Base-by-base conservation (phyloP, 2,329 filamentous ascomycete genomes). In the Trichothecium roseum region DNA sequence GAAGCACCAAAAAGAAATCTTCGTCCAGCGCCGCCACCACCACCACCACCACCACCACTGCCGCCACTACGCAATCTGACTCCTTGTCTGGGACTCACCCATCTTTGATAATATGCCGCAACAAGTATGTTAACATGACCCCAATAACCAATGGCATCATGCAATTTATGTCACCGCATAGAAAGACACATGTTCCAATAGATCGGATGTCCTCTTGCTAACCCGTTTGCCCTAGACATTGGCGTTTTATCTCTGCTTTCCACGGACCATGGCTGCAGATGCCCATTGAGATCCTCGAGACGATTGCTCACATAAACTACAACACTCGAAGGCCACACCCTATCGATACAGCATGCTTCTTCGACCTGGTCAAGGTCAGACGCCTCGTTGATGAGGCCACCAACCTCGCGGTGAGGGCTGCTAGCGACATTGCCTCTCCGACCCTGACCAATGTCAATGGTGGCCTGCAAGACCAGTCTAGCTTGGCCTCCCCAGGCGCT, bases 191-290 rank as follows among this genome's bases (percentile, higher is more conserved):
- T n/a, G n/a, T n/a, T n/a, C n/a, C n/a, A n/a, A n/a, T n/a, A n/a
- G n/a, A n/a, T n/a, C n/a, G n/a, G n/a, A n/a, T n/a, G n/a, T n/a
- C n/a, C n/a, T n/a, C n/a, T n/a, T n/a, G n/a, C 20, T 24, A 10
- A 24, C 20, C 10, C 20, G 20, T 6, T 37, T 33, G 37, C 36
- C 8, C 34, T 24, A 35, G 84, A 55, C 83, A 89, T 61, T 89
- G 84, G 84, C 74, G 78, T 43, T 85, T 86, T 55, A 87, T 91
- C 40, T 87, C 83, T 16, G 82, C 79, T 18, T 91, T 84, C 51
- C 80, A 88, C 52, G 85, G 84, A 17, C 78, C 83, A 45, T 91
- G 85, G 85, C 72, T 88, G 12, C 80, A 86, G 56, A 66, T 89
- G 38, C 81, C 84, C 15, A 72, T 78, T 42, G 84, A 89, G 56